These are phyloP conservation scores for carrot (Daucus carota) DNA, from an alignment of 129 eudicot species.

Conservation along the genomic window DH1_v3.0 NC_030383.2:46189001-46189500, in stretches of 20 bases:
- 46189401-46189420: conserved; percentile 6
- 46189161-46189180: conserved; percentile 37
- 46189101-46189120: neutral
- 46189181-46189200: conserved; percentile 21
- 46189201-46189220: conserved; percentile 24
- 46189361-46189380: conserved; percentile 5
- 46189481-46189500: neutral
- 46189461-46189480: neutral
- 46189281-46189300: conserved; percentile 26
- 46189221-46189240: conserved; percentile 34
- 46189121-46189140: conserved; percentile 26
- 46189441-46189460: neutral
- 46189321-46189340: conserved; percentile 42
- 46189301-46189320: conserved; percentile 38
- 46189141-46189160: conserved; percentile 34
- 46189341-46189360: conserved; percentile 16
- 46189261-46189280: conserved; percentile 42
- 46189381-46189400: neutral
- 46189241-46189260: conserved; percentile 25
- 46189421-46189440: conserved; percentile 15
- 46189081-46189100: neutral
- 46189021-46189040: neutral
- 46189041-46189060: neutral
- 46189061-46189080: neutral
- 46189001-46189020: neutral